Evolutionary conservation across 352 stramenopile genomes (phyloP).

Genomic region (Phytophthora macrochlamydospora): DNA sequence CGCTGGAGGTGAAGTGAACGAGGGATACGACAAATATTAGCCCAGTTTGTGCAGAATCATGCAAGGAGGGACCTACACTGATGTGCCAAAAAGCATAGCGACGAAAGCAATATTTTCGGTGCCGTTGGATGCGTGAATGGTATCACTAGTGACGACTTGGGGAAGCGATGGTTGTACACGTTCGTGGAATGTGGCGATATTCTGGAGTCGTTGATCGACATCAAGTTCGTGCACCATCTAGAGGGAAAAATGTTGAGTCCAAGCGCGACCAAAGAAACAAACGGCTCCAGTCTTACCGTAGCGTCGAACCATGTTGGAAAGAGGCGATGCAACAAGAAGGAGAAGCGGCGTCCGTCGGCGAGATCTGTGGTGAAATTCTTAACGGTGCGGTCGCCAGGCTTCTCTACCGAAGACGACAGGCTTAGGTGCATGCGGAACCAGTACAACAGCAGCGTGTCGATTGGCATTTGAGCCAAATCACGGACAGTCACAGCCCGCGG

Average conservation of each 20-base stretch:
- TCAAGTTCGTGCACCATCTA: conserved; percentile 86
- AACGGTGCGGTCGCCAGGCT: conserved; percentile 67
- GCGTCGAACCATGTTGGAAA: conserved; percentile 77
- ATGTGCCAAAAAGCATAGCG: conserved; percentile 76
- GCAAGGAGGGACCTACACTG: conserved; percentile 43
- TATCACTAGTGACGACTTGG: conserved; percentile 72
- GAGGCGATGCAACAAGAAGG: conserved; percentile 74
- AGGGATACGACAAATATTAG: no score
- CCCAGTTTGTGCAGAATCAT: no score
- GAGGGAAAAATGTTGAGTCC: background rate
- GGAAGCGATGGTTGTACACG: conserved; percentile 71
- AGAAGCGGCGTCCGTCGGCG: conserved; percentile 63
- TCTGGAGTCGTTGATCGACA: conserved; percentile 66
- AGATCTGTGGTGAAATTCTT: conserved; percentile 85
- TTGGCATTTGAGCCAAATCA: conserved; percentile 70
- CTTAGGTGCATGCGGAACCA: conserved; percentile 84
- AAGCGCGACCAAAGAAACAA: background rate
- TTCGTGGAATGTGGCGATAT: conserved; percentile 71
- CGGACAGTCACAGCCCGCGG: conserved; percentile 53
- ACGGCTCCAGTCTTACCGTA: conserved; percentile 32
- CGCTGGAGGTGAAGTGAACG: conserved; percentile 24
- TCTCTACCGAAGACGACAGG: conserved; percentile 60
- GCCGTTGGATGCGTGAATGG: conserved; percentile 63
- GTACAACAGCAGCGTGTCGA: conserved; percentile 73
- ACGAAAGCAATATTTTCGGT: conserved; percentile 81